Conservation (phyloP, 2,329 filamentous ascomycete species). For the Zelopaecilomyces penicillatus region DNA sequence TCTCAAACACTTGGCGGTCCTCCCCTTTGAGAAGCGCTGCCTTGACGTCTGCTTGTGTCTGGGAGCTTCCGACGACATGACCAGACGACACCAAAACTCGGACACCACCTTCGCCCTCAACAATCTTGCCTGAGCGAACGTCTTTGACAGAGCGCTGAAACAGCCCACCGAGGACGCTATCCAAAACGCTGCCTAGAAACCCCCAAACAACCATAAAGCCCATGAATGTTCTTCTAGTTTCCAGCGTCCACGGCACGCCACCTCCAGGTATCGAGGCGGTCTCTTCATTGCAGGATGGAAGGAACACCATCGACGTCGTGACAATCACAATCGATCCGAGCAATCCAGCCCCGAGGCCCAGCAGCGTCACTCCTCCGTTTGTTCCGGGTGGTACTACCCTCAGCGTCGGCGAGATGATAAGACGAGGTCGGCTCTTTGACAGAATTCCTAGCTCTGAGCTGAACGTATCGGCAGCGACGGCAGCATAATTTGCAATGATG, state of each 20-base stretch:
- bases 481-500: constrained; percentile 77
- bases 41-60: constrained; percentile 30
- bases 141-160: constrained; percentile 84
- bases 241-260: constrained; percentile 39
- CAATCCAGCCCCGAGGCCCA: constrained; percentile 65
- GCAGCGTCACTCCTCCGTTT: constrained; percentile 79
- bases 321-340: constrained; percentile 66
- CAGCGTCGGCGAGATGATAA: constrained; percentile 74
- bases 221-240: constrained; percentile 39
- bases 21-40: constrained; percentile 35
- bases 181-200: constrained; percentile 69
- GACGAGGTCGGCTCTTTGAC: constrained; percentile 62
- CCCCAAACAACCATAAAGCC: constrained; percentile 64
- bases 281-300: constrained; percentile 57
- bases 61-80: constrained; percentile 18
- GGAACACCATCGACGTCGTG: constrained; percentile 53
- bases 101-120: constrained; percentile 74
- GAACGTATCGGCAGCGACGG: constrained; percentile 87
- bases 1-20: constrained; percentile 34
- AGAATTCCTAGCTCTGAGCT: constrained; percentile 93
- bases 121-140: constrained; percentile 71
- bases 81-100: constrained; percentile 41
- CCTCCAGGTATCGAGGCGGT: constrained; percentile 30
- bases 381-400: constrained; percentile 81
- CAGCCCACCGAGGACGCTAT: constrained; percentile 78